phyloP scores from a whole-genome alignment of 495 filamentous ascomycete genomes.

The Oidiodendron maius region DNA sequence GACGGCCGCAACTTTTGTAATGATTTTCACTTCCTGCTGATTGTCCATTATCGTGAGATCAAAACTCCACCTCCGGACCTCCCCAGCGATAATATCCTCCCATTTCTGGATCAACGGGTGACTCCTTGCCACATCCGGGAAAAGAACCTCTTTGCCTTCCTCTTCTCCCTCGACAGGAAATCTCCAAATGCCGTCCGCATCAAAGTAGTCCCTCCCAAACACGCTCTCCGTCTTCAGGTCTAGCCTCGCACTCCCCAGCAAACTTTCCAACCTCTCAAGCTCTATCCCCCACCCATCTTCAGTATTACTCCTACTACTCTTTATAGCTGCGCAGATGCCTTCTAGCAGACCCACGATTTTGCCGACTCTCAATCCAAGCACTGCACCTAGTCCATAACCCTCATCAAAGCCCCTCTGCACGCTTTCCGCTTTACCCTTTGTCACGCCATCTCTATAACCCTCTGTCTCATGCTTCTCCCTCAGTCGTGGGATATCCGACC shows the following conservation, averaged over 20 bases:
- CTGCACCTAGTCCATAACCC: conserved; percentile 73
- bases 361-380: conserved; percentile 66
- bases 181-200: conserved; percentile 54
- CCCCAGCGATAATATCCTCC: conserved; percentile 34
- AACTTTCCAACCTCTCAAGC: conserved; percentile 26
- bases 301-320: background rate
- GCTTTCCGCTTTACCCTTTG: conserved; percentile 57
- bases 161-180: conserved; percentile 42
- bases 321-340: conserved; percentile 43
- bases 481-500: conserved; percentile 70
- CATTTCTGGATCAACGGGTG: conserved; percentile 58
- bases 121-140: conserved; percentile 47
- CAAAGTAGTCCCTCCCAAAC: conserved; percentile 57
- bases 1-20: background rate
- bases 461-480: conserved; percentile 69
- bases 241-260: conserved; percentile 46
- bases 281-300: conserved; percentile 20
- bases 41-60: conserved; percentile 26
- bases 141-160: conserved; percentile 32
- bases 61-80: conserved; percentile 37
- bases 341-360: conserved; percentile 67
- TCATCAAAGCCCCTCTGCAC: conserved; percentile 87
- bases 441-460: conserved; percentile 88
- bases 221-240: conserved; percentile 58
- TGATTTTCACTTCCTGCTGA: conserved; percentile 1